These are phyloP conservation scores for Coniochaeta sp. DNA, from an alignment of 2,329 filamentous ascomycete species.

Conservation along the genomic window DNA sequence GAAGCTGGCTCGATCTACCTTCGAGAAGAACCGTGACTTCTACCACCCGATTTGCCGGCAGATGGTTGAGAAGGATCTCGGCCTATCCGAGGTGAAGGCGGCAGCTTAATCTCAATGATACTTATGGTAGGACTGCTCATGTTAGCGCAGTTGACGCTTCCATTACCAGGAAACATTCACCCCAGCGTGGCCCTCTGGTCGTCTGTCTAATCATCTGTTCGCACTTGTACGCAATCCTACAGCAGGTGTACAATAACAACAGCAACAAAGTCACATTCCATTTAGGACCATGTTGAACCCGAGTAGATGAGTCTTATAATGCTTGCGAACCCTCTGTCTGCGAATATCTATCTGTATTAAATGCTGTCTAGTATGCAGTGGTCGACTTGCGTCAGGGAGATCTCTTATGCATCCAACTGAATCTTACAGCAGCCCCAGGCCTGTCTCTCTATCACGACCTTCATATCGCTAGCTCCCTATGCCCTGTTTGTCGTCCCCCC, in stretches of 20 bases:
- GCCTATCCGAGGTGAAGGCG: conserved; percentile 17
- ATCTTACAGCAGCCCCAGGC: background rate
- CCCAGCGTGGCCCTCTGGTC: too few species aligned
- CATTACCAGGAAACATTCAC: too few species aligned
- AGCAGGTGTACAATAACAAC: too few species aligned
- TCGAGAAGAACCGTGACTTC: conserved; percentile 81
- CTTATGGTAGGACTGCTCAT: too few species aligned
- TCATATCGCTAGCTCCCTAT: background rate
- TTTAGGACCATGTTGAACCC: too few species aligned
- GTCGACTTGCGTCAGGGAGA: background rate
- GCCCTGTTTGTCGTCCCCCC: background rate
- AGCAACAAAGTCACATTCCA: too few species aligned
- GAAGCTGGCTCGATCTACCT: conserved; percentile 69
- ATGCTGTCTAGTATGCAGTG: background rate
- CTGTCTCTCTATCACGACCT: background rate
- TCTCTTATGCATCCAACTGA: background rate
- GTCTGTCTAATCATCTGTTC: too few species aligned
- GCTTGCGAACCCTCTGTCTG: background rate
- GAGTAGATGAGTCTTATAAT: background rate
- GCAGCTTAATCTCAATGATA: background rate
- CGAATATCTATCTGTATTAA: background rate
- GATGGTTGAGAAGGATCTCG: conserved; percentile 81
- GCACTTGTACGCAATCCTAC: too few species aligned
- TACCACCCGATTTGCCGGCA: conserved; percentile 89
- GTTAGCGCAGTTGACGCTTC: too few species aligned